Evolutionary conservation across 73 alveolate species (phyloP).

Genomic region (Breviolum minutum): DNA sequence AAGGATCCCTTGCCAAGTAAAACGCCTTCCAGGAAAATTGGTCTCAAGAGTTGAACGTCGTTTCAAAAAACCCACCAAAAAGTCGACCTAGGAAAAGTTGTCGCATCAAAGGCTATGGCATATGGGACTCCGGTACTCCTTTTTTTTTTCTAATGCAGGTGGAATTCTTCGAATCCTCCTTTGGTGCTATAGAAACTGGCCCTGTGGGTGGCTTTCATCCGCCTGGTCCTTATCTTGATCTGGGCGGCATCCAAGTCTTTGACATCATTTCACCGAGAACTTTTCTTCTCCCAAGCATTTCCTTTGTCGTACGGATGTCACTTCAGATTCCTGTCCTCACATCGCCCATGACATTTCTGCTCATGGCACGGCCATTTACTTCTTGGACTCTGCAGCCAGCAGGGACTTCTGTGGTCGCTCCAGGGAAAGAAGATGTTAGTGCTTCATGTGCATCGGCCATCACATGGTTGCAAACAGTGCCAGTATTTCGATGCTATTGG

Average conservation of each 20-base stretch:
- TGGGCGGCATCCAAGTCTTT: not conserved
- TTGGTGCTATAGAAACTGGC: constrained; percentile 61
- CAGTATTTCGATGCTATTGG: constrained; percentile 20
- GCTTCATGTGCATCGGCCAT: constrained; percentile 46
- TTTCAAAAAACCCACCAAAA: no score
- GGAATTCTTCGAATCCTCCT: constrained; percentile 64
- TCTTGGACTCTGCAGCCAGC: constrained; percentile 61
- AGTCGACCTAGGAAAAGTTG: no score
- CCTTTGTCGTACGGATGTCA: constrained; percentile 38
- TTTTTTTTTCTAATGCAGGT: not conserved
- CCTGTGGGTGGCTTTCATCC: constrained; percentile 14
- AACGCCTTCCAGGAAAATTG: no score
- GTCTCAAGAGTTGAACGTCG: no score
- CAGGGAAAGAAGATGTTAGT: not conserved
- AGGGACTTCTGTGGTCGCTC: not conserved
- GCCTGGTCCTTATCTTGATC: constrained; percentile 30
- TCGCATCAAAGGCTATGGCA: not conserved
- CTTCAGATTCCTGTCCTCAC: not conserved
- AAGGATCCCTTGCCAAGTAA: no score
- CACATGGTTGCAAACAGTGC: not conserved
- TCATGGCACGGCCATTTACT: constrained; percentile 77
- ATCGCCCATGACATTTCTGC: constrained; percentile 2
- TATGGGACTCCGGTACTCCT: not conserved
- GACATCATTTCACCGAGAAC: constrained; percentile 59
- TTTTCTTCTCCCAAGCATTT: constrained; percentile 12